Conservation (phyloP, 2,329 filamentous ascomycete genomes). For the Aureobasidium sp. region DNA sequence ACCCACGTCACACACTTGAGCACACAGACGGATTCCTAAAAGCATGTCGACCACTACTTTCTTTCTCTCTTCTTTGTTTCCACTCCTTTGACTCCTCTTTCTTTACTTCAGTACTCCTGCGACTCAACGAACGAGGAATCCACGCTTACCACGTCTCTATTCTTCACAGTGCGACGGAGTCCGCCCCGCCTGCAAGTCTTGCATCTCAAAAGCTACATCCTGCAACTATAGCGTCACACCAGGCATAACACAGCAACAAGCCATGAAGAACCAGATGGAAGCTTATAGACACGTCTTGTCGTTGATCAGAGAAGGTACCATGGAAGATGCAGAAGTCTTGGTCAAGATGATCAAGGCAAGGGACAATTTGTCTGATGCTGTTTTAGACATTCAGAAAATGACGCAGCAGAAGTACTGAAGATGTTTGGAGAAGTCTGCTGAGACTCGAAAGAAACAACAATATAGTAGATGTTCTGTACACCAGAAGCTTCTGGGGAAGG, state of each 20-base stretch:
- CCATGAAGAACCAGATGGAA: not conserved
- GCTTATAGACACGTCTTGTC: not conserved
- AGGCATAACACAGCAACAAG: constrained; percentile 6
- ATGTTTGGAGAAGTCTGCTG: not conserved
- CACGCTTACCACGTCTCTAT: not conserved
- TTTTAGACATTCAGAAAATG: not conserved
- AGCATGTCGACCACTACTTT: not conserved
- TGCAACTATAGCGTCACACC: not conserved
- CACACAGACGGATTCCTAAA: not conserved
- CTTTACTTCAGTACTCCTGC: too few species aligned
- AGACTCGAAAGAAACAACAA: too few species aligned
- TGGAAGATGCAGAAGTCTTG: not conserved
- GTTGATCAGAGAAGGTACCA: not conserved
- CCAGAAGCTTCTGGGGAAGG: too few species aligned
- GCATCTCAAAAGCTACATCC: not conserved
- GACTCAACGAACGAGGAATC: not conserved
- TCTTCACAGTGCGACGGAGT: not conserved
- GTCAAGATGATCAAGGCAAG: not conserved
- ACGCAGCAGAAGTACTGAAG: not conserved
- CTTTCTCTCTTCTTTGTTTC: not conserved
- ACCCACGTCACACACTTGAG: not conserved
- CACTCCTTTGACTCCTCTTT: not conserved
- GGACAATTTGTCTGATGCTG: constrained; percentile 16
- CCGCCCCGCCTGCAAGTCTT: not conserved
- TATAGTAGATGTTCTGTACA: too few species aligned